A percentile compares a stretch with the other conserved stretches of the same genome.
phyloP scores from a whole-genome alignment of 2,329 filamentous ascomycete genomes.

The Talaromyces funiculosus region DNA sequence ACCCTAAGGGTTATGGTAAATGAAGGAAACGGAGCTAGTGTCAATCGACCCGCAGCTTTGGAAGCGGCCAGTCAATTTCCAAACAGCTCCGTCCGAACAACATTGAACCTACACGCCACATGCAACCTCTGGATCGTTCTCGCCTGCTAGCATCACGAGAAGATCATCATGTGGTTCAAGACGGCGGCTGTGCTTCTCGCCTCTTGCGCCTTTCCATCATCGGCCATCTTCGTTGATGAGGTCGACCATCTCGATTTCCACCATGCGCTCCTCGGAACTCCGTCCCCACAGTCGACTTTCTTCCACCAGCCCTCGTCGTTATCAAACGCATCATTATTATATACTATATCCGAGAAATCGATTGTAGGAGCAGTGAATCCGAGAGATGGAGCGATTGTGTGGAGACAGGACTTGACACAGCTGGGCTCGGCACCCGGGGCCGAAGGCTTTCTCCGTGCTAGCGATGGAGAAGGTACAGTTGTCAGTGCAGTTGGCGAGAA shows the following conservation, averaged over 20 bases:
- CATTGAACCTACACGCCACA: background rate
- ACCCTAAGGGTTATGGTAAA: background rate
- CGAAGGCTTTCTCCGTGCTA: conserved; percentile 56
- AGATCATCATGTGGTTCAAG: conserved; percentile 37
- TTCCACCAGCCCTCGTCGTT: conserved; percentile 81
- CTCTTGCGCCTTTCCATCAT: conserved; percentile 46
- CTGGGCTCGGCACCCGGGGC: conserved; percentile 25
- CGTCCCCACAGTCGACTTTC: conserved; percentile 79
- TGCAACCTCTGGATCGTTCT: conserved; percentile 12
- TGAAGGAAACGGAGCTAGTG: background rate
- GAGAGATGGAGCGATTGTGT: conserved; percentile 73
- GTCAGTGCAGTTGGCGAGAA: conserved; percentile 65
- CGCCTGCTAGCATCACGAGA: conserved; percentile 29
- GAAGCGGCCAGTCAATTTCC: background rate
- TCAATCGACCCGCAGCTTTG: background rate
- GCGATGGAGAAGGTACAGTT: conserved; percentile 72
- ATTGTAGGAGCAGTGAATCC: conserved; percentile 87
- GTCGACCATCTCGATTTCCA: conserved; percentile 91
- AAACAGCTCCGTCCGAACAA: background rate
- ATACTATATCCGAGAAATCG: conserved; percentile 78
- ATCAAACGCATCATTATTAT: conserved; percentile 83
- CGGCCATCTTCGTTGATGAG: conserved; percentile 81
- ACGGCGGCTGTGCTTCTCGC: conserved; percentile 35
- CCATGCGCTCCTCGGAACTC: conserved; percentile 77
- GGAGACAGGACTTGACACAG: conserved; percentile 70